These are phyloP conservation scores for Phytophthora tentaculata DNA, from an alignment of 352 stramenopile species.

Conservation along the genomic window DNA sequence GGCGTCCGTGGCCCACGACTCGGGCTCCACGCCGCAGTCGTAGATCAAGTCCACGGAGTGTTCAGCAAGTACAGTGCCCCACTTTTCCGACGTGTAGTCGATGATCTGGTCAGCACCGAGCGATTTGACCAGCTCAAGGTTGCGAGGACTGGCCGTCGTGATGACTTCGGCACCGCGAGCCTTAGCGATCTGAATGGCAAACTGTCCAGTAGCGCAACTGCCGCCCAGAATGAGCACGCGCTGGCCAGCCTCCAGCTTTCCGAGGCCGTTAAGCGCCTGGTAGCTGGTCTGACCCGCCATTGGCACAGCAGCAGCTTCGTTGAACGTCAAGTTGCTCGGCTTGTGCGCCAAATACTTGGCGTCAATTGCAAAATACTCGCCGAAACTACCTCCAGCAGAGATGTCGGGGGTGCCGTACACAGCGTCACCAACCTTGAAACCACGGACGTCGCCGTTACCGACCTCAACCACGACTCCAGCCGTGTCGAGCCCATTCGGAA, in stretches of 20 bases:
- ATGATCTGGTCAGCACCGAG: slow-evolving; percentile 52
- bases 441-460: slow-evolving; percentile 17
- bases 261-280: slow-evolving; percentile 34
- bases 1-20: slow-evolving; percentile 25
- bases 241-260: slow-evolving; percentile 23
- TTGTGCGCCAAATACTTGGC: slow-evolving; percentile 40
- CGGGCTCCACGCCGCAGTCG: slow-evolving; percentile 32
- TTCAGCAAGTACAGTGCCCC: slow-evolving; percentile 29
- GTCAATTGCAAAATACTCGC: slow-evolving; percentile 40
- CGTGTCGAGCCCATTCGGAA: slow-evolving; percentile 32
- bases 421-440: slow-evolving; percentile 29
- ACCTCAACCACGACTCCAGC: slow-evolving; percentile 31
- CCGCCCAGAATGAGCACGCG: slow-evolving; percentile 58
- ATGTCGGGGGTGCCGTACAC: slow-evolving; percentile 25
- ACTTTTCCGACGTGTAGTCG: slow-evolving; percentile 55
- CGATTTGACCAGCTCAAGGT: slow-evolving; percentile 41
- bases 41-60: slow-evolving; percentile 46
- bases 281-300: slow-evolving; percentile 40
- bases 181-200: slow-evolving; percentile 66
- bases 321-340: slow-evolving; percentile 47
- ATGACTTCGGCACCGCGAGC: slow-evolving; percentile 33
- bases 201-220: slow-evolving; percentile 51
- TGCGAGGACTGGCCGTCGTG: slow-evolving; percentile 41
- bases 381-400: slow-evolving; percentile 27
- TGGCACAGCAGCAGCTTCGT: slow-evolving; percentile 40